A percentile compares a stretch with the other conserved stretches of the same genome.
phyloP scores from a whole-genome alignment of 2,329 filamentous ascomycete genomes.

The Pseudogymnoascus sp. region DNA sequence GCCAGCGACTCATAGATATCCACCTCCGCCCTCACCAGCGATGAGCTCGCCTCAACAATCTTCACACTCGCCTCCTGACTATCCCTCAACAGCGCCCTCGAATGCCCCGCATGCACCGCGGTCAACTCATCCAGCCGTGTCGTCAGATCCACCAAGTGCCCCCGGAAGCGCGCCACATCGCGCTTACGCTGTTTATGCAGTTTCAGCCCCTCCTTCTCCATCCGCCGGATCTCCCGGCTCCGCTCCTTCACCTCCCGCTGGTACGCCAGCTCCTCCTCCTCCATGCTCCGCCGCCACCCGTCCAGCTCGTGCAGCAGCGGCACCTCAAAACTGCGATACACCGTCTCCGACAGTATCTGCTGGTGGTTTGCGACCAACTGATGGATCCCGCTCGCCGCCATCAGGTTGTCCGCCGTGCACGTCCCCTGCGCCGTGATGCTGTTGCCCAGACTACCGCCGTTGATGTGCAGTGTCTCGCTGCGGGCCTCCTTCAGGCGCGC shows the following conservation, averaged over 20 bases:
- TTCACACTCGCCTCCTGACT: conserved; percentile 56
- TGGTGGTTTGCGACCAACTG: conserved; percentile 64
- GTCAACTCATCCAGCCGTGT: conserved; percentile 56
- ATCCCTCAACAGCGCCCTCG: conserved; percentile 52
- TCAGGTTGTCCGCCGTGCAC: conserved; percentile 57
- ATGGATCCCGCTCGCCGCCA: conserved; percentile 58
- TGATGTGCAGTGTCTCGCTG: conserved; percentile 46
- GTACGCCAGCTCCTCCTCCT: conserved; percentile 58
- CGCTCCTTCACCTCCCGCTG: conserved; percentile 47
- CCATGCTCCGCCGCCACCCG: conserved; percentile 55
- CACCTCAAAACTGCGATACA: conserved; percentile 62
- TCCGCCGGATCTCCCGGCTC: conserved; percentile 52
- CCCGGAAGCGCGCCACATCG: conserved; percentile 55
- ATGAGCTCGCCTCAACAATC: conserved; percentile 59
- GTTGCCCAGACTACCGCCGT: conserved; percentile 18
- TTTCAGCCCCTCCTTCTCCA: conserved; percentile 59
- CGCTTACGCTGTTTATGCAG: conserved; percentile 51
- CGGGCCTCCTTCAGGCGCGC: conserved; percentile 62
- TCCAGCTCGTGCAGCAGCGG: conserved; percentile 64
- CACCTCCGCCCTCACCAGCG: conserved; percentile 59
- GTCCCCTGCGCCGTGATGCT: conserved; percentile 43
- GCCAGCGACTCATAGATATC: conserved; percentile 63
- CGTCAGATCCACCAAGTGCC: conserved; percentile 58
- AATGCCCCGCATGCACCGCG: conserved; percentile 51
- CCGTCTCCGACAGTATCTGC: conserved; percentile 61